These are phyloP conservation scores for Afroboletus lepidellus DNA, from an alignment of 1,284 basidiomycete species.

Conservation along the genomic window DNA sequence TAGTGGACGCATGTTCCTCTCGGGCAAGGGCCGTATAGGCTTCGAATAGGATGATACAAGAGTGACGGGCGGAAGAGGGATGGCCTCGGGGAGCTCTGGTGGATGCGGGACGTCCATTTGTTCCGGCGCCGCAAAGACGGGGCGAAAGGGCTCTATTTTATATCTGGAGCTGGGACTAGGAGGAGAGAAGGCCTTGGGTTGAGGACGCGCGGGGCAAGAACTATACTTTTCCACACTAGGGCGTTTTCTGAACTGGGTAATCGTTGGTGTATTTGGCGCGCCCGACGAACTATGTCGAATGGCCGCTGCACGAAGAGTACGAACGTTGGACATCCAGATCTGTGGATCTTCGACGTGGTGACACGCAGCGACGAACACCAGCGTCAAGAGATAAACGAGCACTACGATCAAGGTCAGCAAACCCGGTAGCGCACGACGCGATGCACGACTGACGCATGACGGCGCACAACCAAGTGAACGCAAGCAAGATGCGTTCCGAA, in stretches of 20 bases:
- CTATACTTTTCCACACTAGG: constrained; percentile 39
- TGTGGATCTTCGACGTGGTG: constrained; percentile 41
- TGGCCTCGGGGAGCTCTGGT: constrained; percentile 27
- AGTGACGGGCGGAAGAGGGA: constrained; percentile 17
- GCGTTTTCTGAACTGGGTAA: constrained; percentile 33
- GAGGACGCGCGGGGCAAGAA: constrained; percentile 42
- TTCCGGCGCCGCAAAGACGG: constrained; percentile 20
- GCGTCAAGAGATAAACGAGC: constrained; percentile 41
- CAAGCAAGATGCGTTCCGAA: constrained; percentile 57
- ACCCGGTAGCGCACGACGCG: background rate
- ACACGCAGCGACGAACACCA: constrained; percentile 37
- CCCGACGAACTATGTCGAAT: constrained; percentile 29
- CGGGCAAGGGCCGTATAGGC: constrained; percentile 11
- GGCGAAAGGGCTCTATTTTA: constrained; percentile 47
- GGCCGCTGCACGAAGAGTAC: constrained; percentile 42
- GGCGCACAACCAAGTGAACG: constrained; percentile 63
- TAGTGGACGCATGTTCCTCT: constrained; percentile 3
- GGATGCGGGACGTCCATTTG: constrained; percentile 23
- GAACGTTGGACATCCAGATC: constrained; percentile 55
- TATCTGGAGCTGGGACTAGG: constrained; percentile 42
- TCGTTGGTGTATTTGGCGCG: constrained; percentile 33
- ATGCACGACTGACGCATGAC: constrained; percentile 47
- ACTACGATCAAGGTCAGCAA: constrained; percentile 33
- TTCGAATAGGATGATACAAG: constrained; percentile 10
- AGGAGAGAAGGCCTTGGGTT: constrained; percentile 36